Base-by-base conservation (phyloP, 352 stramenopile species). In the Pythium angustatum region DNA sequence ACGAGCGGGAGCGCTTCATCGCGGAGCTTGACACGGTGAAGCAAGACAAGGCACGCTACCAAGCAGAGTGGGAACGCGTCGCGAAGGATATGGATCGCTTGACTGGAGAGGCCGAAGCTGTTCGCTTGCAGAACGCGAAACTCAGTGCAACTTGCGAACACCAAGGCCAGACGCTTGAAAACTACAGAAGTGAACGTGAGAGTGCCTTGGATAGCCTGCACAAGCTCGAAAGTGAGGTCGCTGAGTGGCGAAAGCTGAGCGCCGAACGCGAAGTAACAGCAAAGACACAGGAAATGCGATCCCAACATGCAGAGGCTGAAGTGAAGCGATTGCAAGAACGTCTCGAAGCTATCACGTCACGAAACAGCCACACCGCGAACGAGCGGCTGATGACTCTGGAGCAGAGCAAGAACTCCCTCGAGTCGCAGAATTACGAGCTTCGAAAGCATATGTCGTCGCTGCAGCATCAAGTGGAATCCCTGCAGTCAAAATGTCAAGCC, bases 111-210 rank as follows among this genome's bases (percentile, higher is more conserved):
- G 57, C 56, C 0, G 78, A 88, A 55, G 51, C 62, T 0, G 11
- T 85, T 15, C 78, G 79, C 0, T 47, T 91, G 5, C 77, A 89
- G 58, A 85, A 85, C 51, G 72, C 75, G 4, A 88, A 88, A 33
- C 38, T 91, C 14, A 73, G 48, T 19, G 71, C 78, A 28, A 77
- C 71, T 2, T 87, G 72, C 30, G 80, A 88, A 27, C 76, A 89
- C 31, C 80, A 89, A 44, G 66, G 34, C 15, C 75, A 88, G 50
- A 76, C 77, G 5, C 51, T 91, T 6, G 78, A 83, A 14, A 72
- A 14, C 14, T 79, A 75, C 31, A 85, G 77, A 56, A 62, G 27
- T 30, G 82, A 91, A 4, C 72, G 77, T 6, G 75, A 87, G 41
- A 74, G 40, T 19, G 49, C 71, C 12, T 51, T 77, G 47, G 66